Conservation (phyloP, 768 basidiomycete species). For the Leucocoprinus birnbaumii region DNA sequence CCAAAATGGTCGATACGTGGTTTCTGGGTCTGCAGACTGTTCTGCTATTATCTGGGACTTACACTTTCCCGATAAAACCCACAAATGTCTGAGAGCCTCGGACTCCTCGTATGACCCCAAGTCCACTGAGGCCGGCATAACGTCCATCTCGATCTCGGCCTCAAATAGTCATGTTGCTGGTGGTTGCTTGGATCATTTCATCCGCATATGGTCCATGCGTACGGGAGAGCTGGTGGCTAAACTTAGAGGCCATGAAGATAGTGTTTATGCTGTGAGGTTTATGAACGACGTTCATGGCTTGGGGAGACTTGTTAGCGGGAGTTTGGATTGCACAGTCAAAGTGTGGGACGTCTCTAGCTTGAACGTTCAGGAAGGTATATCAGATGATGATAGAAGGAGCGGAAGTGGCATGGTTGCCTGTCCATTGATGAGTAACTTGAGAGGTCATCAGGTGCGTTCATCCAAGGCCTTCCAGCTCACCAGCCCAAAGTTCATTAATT, state of each 20-base stretch:
- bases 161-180: conserved; percentile 66
- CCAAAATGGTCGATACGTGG: conserved; percentile 78
- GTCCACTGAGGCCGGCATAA: conserved; percentile 60
- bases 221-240: conserved; percentile 70
- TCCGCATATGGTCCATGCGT: conserved; percentile 77
- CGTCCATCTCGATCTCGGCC: conserved; percentile 76
- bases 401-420: neutral
- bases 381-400: neutral
- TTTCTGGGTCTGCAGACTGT: conserved; percentile 82
- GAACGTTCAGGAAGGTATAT: conserved; percentile 24
- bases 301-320: conserved; percentile 86
- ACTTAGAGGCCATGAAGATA: conserved; percentile 76
- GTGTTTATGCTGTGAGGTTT: conserved; percentile 88
- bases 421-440: conserved; percentile 10
- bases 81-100: conserved; percentile 22
- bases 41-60: conserved; percentile 49
- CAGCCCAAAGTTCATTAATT: neutral
- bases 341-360: conserved; percentile 77
- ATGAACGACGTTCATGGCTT: conserved; percentile 69
- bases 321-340: conserved; percentile 85
- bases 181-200: conserved; percentile 72
- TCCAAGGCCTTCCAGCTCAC: conserved; percentile 18
- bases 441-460: conserved; percentile 77
- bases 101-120: conserved; percentile 42
- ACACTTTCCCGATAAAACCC: neutral